phyloP scores from a whole-genome alignment of 345 rosid genomes.

The Firmiana major region DNA sequence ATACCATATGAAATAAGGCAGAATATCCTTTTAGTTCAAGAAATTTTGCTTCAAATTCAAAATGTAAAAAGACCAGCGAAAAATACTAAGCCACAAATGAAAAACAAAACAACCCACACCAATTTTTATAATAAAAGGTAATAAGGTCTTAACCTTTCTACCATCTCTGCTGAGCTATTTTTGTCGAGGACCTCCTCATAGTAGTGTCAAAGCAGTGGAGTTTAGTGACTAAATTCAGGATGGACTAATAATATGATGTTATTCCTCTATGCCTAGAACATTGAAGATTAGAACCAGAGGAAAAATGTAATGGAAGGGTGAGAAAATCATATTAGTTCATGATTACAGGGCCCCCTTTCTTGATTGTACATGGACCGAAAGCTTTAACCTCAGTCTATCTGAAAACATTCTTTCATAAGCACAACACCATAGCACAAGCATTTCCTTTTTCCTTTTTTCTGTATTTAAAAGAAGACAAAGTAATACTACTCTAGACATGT shows the following conservation, averaged over 20 bases:
- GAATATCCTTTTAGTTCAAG: not conserved
- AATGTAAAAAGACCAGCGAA: not conserved
- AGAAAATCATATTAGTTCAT: not conserved
- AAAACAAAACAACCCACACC: not conserved
- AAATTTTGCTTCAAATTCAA: not conserved
- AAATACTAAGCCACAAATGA: not conserved
- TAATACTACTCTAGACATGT: not conserved
- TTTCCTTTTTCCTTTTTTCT: not conserved
- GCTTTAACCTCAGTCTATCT: not conserved
- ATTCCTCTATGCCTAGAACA: not conserved
- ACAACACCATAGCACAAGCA: not conserved
- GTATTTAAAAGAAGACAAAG: not conserved
- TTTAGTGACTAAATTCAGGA: not conserved
- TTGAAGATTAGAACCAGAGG: not conserved
- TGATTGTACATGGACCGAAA: not conserved
- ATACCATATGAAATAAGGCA: not conserved
- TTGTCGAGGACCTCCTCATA: not conserved
- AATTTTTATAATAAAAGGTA: not conserved
- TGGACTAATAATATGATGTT: not conserved
- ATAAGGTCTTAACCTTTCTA: not conserved
- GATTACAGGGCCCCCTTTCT: not conserved
- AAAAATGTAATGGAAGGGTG: not conserved
- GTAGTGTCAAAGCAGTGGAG: not conserved
- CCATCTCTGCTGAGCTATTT: not conserved
- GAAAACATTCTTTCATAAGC: not conserved